These are phyloP conservation scores for Cyclanthera cordifolia DNA, from an alignment of 306 rosid genomes.

Conservation along the genomic window DNA sequence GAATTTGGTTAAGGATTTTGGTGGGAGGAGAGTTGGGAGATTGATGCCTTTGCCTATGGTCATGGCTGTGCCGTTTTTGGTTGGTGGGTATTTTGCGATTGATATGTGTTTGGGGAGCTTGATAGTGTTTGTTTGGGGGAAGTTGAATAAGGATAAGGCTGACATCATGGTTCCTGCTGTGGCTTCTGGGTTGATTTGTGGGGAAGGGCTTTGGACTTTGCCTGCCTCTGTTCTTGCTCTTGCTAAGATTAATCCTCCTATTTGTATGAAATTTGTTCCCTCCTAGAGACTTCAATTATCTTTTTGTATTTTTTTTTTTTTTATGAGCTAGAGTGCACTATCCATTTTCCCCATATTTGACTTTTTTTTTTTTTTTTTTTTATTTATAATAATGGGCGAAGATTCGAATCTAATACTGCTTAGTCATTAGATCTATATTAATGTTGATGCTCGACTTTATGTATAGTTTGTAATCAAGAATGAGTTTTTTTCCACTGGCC, in stretches of 20 bases:
- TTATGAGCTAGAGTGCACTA: too few species aligned
- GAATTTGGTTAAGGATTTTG: conserved; percentile 32
- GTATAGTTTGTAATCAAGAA: too few species aligned
- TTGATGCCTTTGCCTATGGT: conserved; percentile 94
- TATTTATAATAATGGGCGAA: too few species aligned
- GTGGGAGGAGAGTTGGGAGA: conserved; percentile 53
- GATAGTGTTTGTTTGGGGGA: conserved; percentile 55
- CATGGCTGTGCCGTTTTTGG: conserved; percentile 84
- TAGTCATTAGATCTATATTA: too few species aligned
- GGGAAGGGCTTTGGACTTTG: conserved; percentile 90
- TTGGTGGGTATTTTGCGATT: conserved; percentile 78
- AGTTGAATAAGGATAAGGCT: conserved; percentile 40
- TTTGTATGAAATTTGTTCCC: conserved; percentile 76
- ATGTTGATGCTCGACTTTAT: too few species aligned
- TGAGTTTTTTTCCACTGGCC: too few species aligned
- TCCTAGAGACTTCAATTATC: conserved; percentile 17
- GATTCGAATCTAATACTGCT: too few species aligned
- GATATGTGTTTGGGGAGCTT: conserved; percentile 69
- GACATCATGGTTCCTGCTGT: conserved; percentile 63
- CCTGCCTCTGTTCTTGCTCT: conserved; percentile 89
- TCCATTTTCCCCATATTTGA: too few species aligned
- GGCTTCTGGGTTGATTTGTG: conserved; percentile 89
- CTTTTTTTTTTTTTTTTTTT: too few species aligned
- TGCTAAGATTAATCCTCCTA: conserved; percentile 67
- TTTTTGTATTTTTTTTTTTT: too few species aligned